Evolutionary conservation across 2,329 filamentous ascomycete genomes (phyloP).

Genomic region (Myriosclerotinia duriaeana): DNA sequence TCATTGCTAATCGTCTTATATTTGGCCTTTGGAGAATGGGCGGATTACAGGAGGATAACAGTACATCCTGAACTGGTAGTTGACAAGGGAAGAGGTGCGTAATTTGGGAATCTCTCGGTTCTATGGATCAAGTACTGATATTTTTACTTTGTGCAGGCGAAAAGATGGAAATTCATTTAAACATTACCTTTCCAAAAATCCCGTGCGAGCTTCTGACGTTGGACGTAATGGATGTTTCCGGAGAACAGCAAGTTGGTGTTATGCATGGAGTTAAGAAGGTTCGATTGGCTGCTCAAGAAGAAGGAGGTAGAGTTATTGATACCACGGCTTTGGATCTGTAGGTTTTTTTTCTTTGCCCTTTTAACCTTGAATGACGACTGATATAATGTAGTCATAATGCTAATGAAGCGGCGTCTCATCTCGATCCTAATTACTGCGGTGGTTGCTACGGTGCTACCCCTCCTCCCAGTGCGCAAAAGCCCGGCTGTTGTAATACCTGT

Average conservation of each 20-base stretch:
- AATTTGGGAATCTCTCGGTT: neutral
- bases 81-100: constrained; percentile 85
- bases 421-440: constrained; percentile 91
- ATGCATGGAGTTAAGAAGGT: constrained; percentile 92
- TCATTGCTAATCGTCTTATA: constrained; percentile 87
- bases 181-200: constrained; percentile 90
- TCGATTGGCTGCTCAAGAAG: constrained; percentile 66
- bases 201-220: constrained; percentile 95
- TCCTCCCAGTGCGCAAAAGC: constrained; percentile 69
- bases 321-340: constrained; percentile 66
- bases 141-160: constrained; percentile 59
- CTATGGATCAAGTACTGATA: constrained; percentile 1
- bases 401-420: constrained; percentile 69
- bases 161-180: constrained; percentile 98
- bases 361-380: constrained; percentile 27
- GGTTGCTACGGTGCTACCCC: constrained; percentile 83
- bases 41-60: constrained; percentile 80
- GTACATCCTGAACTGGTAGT: constrained; percentile 93
- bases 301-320: constrained; percentile 77
- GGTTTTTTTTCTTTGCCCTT: constrained; percentile 30
- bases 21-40: constrained; percentile 93
- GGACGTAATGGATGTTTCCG: constrained; percentile 98
- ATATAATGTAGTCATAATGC: constrained; percentile 54
- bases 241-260: constrained; percentile 92
- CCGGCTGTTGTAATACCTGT: constrained; percentile 95